These are phyloP conservation scores for Trifolium fragiferum DNA, from an alignment of 306 rosid species.

Conservation along the genomic window DNA sequence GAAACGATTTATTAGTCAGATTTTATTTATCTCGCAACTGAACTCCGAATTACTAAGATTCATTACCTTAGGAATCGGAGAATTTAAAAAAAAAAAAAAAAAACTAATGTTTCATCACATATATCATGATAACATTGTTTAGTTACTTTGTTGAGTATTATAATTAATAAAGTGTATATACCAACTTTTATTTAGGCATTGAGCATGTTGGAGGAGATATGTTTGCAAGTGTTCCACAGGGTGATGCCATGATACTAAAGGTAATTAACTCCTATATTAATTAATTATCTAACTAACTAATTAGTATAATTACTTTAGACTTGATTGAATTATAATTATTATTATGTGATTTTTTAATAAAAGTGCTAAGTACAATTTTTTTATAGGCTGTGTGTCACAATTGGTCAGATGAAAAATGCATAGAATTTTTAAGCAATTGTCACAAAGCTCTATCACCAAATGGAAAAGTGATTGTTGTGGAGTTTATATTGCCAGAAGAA, in stretches of 20 bases:
- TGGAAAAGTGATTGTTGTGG: slow-evolving; percentile 49
- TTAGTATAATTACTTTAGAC: not conserved
- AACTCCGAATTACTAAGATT: too few species aligned
- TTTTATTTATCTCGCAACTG: too few species aligned
- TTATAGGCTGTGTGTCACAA: slow-evolving; percentile 38
- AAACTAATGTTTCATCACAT: not conserved
- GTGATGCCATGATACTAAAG: slow-evolving; percentile 45
- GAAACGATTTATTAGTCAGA: too few species aligned
- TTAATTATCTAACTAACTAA: not conserved
- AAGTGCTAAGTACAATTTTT: not conserved
- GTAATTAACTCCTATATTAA: slow-evolving; percentile 5
- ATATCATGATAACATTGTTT: not conserved
- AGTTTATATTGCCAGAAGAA: slow-evolving; percentile 45
- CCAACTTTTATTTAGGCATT: slow-evolving; percentile 34
- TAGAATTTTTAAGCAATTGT: slow-evolving; percentile 37
- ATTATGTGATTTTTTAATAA: not conserved
- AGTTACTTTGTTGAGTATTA: not conserved
- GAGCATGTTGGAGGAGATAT: slow-evolving; percentile 50
- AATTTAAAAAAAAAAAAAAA: too few species aligned
- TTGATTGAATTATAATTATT: not conserved
- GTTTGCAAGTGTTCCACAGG: slow-evolving; percentile 42
- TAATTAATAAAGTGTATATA: not conserved
- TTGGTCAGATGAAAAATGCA: slow-evolving; percentile 48
- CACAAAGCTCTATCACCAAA: slow-evolving; percentile 40
- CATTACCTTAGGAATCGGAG: too few species aligned